Evolutionary conservation across 2,329 filamentous ascomycete species (phyloP).

Genomic region (Akanthomyces muscarius): DNA sequence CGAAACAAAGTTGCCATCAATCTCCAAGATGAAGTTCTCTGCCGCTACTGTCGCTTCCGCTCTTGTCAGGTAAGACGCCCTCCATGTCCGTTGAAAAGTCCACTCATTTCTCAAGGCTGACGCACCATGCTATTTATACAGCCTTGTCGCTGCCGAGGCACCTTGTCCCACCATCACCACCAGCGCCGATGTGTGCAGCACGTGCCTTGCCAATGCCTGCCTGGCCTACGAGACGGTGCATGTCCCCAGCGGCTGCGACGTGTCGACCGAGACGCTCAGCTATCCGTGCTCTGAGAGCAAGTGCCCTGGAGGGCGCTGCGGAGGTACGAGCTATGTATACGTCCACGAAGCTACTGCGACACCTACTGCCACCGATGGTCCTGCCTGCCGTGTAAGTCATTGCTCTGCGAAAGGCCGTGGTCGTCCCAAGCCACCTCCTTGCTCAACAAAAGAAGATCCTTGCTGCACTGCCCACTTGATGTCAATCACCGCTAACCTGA

Average conservation of each 20-base stretch:
- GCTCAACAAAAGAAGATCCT: too few species aligned
- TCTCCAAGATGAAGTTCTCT: not conserved
- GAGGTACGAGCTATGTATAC: constrained; percentile 24
- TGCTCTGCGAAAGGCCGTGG: too few species aligned
- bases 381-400: constrained; percentile 8
- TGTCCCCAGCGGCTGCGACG: constrained; percentile 28
- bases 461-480: too few species aligned
- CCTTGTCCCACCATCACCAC: constrained; percentile 33
- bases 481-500: not conserved
- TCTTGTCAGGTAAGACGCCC: not conserved
- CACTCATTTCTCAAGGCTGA: too few species aligned
- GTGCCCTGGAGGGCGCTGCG: constrained; percentile 24
- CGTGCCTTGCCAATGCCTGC: constrained; percentile 31
- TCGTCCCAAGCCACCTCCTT: too few species aligned
- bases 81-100: not conserved
- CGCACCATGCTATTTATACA: not conserved
- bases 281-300: constrained; percentile 23
- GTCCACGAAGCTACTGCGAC: constrained; percentile 3
- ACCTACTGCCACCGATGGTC: constrained; percentile 11
- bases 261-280: constrained; percentile 26
- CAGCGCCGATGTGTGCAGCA: constrained; percentile 31
- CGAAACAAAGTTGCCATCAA: too few species aligned
- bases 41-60: not conserved
- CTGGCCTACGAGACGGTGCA: constrained; percentile 30
- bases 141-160: constrained; percentile 3